phyloP scores from a whole-genome alignment of 2,329 filamentous ascomycete species.

The Claviceps sp. region DNA sequence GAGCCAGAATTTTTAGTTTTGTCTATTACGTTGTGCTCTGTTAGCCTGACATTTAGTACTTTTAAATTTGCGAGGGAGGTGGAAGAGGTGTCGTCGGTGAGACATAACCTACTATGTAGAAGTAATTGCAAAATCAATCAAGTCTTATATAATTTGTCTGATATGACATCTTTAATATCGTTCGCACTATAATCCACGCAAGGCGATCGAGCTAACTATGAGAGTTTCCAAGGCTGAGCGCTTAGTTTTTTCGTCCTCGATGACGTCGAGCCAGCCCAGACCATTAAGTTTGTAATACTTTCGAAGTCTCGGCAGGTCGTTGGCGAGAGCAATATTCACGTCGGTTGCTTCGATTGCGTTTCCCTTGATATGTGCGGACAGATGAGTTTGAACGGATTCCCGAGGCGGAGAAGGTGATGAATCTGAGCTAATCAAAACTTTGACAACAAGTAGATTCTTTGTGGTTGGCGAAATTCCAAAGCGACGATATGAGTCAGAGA shows the following conservation, averaged over 20 bases:
- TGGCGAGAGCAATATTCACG: constrained; percentile 40
- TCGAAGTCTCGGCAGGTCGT: constrained; percentile 56
- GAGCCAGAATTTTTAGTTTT: background rate
- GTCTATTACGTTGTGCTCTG: background rate
- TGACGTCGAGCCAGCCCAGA: constrained; percentile 34
- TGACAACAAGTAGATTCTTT: constrained; percentile 63
- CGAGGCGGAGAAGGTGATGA: constrained; percentile 28
- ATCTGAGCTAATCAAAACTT: constrained; percentile 46
- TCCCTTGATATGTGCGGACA: constrained; percentile 49
- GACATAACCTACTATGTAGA: constrained; percentile 1
- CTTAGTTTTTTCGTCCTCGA: constrained; percentile 29
- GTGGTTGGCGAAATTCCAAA: constrained; percentile 69
- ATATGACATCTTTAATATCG: background rate
- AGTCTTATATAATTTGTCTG: background rate
- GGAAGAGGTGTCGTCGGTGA: background rate
- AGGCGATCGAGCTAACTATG: constrained; percentile 63
- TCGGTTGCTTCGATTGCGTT: constrained; percentile 46
- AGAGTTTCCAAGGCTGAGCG: constrained; percentile 51
- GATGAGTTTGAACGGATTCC: constrained; percentile 41
- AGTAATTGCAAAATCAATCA: no score
- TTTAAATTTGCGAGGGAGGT: background rate
- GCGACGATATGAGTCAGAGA: constrained; percentile 78
- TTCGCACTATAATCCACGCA: constrained; percentile 22
- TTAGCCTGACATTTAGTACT: background rate
- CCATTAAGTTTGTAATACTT: constrained; percentile 79